Evolutionary conservation across 2,329 filamentous ascomycete genomes (phyloP), one percentile per base, ranked within the genome.

Genomic region (Aspergillus floridensis): DNA sequence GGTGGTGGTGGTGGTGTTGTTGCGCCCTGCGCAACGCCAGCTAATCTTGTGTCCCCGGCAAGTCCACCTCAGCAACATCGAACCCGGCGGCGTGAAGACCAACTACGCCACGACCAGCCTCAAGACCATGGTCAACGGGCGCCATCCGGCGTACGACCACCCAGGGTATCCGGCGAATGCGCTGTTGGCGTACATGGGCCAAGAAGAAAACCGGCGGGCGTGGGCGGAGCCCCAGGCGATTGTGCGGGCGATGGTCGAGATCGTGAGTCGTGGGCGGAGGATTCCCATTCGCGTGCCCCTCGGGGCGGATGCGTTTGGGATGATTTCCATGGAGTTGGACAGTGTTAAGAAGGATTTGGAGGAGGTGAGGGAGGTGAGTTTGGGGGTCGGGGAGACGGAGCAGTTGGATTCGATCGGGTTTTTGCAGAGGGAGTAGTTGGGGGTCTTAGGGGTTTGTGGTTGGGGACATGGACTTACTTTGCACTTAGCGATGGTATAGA

Each of bases 211-310:
- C 26, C 32, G 50, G 32, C 29, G 50, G 19, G 19, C 38, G 41
- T 58, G 65, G 24, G 63, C 67, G 5, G 64, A 68, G 47, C 65
- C 68, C 22, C 21, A 54, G 57, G 61, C 56, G 46, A 65, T 81
- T 1, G 77, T 74, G 0, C 67, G 67, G n/a, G 73, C 73, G 7
- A 71, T 81, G 35, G 76, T 75, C 44, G 31, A 56, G 1, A 44
- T 79, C 24, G 75, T 74, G 0, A 74, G 66, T 44, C 65, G 70
- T 0, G 74, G 74, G 0, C 50, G 71, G 46, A 61, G 66, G 7
- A 72, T 81, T 19, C 79, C 79, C 3, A 64, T 81, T 41, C 71
- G 78, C 4, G 63, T 80, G 31, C 78, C 79, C 2, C 63, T 82
- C 0, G 79, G 79, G 3, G 61, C 48, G 24, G 50, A 52, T 44